Evolutionary conservation across 208 protist species (phyloP), one percentile per base, ranked within the genome.

Genomic region (Strigomonas culicis): DNA sequence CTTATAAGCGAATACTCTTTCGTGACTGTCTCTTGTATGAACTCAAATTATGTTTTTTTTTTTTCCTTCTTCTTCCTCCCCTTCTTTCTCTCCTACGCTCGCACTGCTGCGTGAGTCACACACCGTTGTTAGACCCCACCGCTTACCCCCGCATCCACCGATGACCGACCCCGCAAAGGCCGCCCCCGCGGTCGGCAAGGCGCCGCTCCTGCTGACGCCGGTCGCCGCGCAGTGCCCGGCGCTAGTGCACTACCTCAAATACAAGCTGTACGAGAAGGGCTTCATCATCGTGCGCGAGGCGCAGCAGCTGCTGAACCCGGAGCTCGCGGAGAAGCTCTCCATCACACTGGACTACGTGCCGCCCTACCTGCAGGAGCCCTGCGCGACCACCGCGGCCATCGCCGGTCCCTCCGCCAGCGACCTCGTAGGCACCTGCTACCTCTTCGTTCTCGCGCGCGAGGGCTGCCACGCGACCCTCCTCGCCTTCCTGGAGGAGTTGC

Each of bases 261-360:
- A 82, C 71, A 83, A 81, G 39, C 74, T 95, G 25, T 85, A 84
- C 68, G 90, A 92, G 36, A 83, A 74, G 7, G 90, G 90, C 59
- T 95, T 95, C 70, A 88, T 93, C 58, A 67, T 93, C 25, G 78
- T 90, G 11, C 83, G 83, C 11, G 83, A 93, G 59, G 86, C 93
- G 74, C 79, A 83, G 57, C 79, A 86, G n/a, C 70, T 81, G 17
- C 17, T 95, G 6, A 95, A 93, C 63, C 59, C 77, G 1, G 90
- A 95, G 67, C n/a, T 88, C 2, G 77, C 84, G 8, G 72, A 88
- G 63, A 84, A 76, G 58, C 70, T 94, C 30, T 71, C 70, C 30
- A 63, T 80, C 1, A 69, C 74, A 61, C 60, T 86, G 17, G 86
- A 93, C 58, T 52, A 55, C 59, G 39, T 63, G 28, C 72, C 66